Conservation (phyloP, 1,284 basidiomycete species). For the Leccinum pallidistipes region DNA sequence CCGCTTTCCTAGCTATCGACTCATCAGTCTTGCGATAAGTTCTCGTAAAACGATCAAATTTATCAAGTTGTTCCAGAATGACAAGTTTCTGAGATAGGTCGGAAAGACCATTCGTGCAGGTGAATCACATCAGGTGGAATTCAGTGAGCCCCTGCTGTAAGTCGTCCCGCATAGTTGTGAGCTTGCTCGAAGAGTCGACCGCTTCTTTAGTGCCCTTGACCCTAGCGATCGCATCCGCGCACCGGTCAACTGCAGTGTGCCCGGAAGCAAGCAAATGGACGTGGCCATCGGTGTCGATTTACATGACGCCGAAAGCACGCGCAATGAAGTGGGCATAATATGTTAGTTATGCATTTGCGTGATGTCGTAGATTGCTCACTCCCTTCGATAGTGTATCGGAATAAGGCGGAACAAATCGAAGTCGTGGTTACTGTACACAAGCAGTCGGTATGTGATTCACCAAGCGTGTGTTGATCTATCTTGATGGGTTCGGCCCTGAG, state of each 20-base stretch:
- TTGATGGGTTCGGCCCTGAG: constrained; percentile 1
- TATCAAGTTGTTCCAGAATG: background rate
- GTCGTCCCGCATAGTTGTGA: background rate
- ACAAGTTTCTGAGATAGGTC: background rate
- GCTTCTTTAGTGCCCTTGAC: background rate
- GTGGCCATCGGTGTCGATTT: constrained; percentile 6
- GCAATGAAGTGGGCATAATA: constrained; percentile 5
- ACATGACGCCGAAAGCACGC: constrained; percentile 3
- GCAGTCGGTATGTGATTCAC: constrained; percentile 5
- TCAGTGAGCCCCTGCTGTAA: background rate
- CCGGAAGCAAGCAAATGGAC: background rate
- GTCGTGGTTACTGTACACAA: constrained; percentile 9
- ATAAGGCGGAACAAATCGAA: constrained; percentile 13
- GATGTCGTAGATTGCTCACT: background rate
- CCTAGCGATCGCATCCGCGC: constrained; percentile 1
- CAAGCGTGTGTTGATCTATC: background rate
- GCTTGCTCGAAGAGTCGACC: background rate
- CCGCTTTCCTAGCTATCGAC: background rate
- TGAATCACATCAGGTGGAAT: background rate
- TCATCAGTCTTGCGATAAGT: background rate
- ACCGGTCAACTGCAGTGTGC: background rate
- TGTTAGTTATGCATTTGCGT: constrained; percentile 7
- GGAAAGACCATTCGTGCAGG: background rate
- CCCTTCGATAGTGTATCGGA: constrained; percentile 14
- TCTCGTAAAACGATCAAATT: background rate